A percentile compares a stretch with the other conserved stretches of the same genome.
These are phyloP conservation scores for Penicillium decumbens DNA, from an alignment of 2,329 filamentous ascomycete species.

Conservation along the genomic window DNA sequence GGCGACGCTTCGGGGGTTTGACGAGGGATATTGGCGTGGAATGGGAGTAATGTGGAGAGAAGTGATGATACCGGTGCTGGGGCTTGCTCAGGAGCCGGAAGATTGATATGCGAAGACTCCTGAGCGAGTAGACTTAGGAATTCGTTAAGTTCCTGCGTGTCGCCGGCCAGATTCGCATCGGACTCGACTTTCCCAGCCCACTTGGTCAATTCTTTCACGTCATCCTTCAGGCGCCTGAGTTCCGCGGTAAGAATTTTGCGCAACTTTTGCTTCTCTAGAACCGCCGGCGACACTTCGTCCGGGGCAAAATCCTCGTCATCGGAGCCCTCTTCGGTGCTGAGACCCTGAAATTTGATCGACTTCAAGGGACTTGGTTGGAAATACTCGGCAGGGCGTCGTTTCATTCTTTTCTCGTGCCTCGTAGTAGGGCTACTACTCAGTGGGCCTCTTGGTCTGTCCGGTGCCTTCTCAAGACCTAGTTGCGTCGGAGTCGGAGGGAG, in stretches of 20 bases:
- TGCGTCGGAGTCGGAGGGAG: conserved; percentile 52
- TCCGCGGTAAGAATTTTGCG: conserved; percentile 54
- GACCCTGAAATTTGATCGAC: conserved; percentile 15
- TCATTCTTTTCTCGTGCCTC: conserved; percentile 27
- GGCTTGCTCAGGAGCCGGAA: conserved; percentile 18
- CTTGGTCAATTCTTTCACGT: conserved; percentile 54
- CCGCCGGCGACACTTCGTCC: conserved; percentile 20
- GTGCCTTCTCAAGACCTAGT: conserved; percentile 35
- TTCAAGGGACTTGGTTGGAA: conserved; percentile 32
- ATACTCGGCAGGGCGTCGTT: conserved; percentile 21
- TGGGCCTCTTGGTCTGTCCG: conserved; percentile 29
- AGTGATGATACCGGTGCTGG: conserved; percentile 32
- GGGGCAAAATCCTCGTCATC: conserved; percentile 3
- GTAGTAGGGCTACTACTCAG: conserved; percentile 38
- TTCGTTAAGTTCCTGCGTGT: conserved; percentile 33
- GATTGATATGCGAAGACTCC: conserved; percentile 24
- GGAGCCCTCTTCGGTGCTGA: conserved; percentile 13
- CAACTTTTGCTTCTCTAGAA: conserved; percentile 48
- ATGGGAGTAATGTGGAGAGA: conserved; percentile 41
- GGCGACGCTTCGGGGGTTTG: conserved; percentile 30
- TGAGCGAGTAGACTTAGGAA: conserved; percentile 29
- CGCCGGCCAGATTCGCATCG: conserved; percentile 26
- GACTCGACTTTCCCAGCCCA: conserved; percentile 54
- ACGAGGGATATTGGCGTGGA: conserved; percentile 29
- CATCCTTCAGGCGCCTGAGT: conserved; percentile 53